A percentile compares a stretch with the other conserved stretches of the same genome.
Evolutionary conservation across 495 filamentous ascomycete genomes (phyloP).

Genomic region (Lepraria neglecta): DNA sequence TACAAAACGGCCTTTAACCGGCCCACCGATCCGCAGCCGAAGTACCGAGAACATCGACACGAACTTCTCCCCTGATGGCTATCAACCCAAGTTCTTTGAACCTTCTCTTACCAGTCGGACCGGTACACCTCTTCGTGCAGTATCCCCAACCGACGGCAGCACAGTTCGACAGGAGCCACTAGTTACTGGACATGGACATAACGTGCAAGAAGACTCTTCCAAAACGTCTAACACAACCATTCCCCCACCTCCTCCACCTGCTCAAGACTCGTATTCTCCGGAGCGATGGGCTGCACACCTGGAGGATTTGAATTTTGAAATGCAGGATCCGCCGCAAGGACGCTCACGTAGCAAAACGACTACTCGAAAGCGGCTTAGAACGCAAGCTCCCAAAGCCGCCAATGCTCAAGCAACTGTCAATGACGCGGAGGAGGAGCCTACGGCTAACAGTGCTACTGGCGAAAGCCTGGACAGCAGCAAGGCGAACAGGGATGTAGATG

Average conservation of each 20-base stretch:
- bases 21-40: slow-evolving; percentile 43
- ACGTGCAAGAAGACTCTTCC: slow-evolving; percentile 18
- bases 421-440: slow-evolving; percentile 31
- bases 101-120: slow-evolving; percentile 32
- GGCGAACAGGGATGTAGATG: slow-evolving; percentile 27
- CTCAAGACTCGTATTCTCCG: slow-evolving; percentile 50
- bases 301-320: slow-evolving; percentile 53
- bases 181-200: slow-evolving; percentile 1
- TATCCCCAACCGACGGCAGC: slow-evolving; percentile 34
- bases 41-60: slow-evolving; percentile 75
- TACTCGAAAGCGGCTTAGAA: slow-evolving; percentile 33
- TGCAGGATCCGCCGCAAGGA: slow-evolving; percentile 39
- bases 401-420: slow-evolving; percentile 42
- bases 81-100: slow-evolving; percentile 53
- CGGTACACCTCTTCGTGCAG: slow-evolving; percentile 33
- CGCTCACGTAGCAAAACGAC: slow-evolving; percentile 31
- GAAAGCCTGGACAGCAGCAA: slow-evolving; percentile 21
- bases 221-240: slow-evolving; percentile 21
- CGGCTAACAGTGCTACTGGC: slow-evolving; percentile 11
- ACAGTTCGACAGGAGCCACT: slow-evolving; percentile 12
- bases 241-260: slow-evolving; percentile 33
- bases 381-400: slow-evolving; percentile 36
- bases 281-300: slow-evolving; percentile 63
- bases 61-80: slow-evolving; percentile 57
- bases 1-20: slow-evolving; percentile 34